phyloP scores from a whole-genome alignment of 345 rosid species.

The Durio zibethinus region DNA sequence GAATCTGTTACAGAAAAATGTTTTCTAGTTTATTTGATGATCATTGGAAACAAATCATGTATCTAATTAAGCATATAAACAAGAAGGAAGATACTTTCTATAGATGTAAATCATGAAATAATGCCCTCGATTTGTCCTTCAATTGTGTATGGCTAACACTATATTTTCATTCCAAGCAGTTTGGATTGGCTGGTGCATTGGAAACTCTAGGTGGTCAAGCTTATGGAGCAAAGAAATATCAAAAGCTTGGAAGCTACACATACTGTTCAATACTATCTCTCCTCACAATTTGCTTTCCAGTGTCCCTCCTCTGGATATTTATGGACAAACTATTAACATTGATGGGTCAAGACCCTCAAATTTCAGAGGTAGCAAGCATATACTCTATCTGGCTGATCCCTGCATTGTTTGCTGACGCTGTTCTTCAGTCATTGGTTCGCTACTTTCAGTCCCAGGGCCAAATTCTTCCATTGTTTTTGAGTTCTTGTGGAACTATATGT shows the following conservation, averaged over 20 bases:
- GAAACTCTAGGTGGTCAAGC: slow-evolving; percentile 72
- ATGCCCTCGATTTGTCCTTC: too few relatives aligned
- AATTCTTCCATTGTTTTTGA: slow-evolving; percentile 38
- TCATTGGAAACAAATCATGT: too few relatives aligned
- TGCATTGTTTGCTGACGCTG: slow-evolving; percentile 37
- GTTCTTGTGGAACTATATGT: slow-evolving; percentile 36
- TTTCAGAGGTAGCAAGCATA: slow-evolving; percentile 40
- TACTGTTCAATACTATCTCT: slow-evolving; percentile 33
- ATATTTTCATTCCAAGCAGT: slow-evolving; percentile 14
- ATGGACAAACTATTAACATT: slow-evolving; percentile 17
- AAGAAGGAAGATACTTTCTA: too few relatives aligned
- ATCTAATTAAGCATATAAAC: too few relatives aligned
- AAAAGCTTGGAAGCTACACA: slow-evolving; percentile 39
- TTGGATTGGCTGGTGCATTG: slow-evolving; percentile 54
- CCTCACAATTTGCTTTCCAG: slow-evolving; percentile 26
- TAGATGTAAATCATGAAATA: too few relatives aligned
- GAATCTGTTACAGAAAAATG: too few relatives aligned
- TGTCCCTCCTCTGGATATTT: slow-evolving; percentile 33
- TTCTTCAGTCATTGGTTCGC: slow-evolving; percentile 40
- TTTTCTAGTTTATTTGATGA: too few relatives aligned
- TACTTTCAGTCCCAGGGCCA: slow-evolving; percentile 47
- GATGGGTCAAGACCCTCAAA: slow-evolving; percentile 39
- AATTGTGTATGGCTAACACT: neutral
- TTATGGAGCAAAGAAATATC: slow-evolving; percentile 52
- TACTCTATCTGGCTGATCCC: slow-evolving; percentile 47